A percentile compares a stretch with the other conserved stretches of the same genome.
Evolutionary conservation across 345 rosid species (phyloP).

Genomic region (Eucalyptus fibrosa): DNA sequence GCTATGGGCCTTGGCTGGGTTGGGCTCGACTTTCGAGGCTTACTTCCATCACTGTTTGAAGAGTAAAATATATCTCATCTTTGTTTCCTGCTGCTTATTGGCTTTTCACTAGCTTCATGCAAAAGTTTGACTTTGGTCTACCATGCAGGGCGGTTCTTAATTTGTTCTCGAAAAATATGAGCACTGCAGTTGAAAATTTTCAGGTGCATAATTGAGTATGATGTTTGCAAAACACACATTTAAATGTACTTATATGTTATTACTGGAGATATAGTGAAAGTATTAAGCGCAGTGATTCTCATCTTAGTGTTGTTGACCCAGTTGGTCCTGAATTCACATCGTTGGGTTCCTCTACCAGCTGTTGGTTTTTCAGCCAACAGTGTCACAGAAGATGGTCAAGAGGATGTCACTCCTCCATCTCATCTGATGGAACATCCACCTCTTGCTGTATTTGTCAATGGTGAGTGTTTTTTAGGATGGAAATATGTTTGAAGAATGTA

Average conservation of each 20-base stretch:
- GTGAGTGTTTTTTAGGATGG: constrained; percentile 16
- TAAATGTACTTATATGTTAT: neutral
- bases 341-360: constrained; percentile 92
- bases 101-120: neutral
- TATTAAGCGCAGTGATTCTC: neutral
- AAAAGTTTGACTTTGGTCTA: neutral
- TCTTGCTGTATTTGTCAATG: constrained; percentile 89
- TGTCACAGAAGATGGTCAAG: constrained; percentile 53
- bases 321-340: constrained; percentile 96
- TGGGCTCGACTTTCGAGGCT: constrained; percentile 90
- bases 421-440: constrained; percentile 98
- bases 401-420: constrained; percentile 91
- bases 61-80: constrained; percentile 34
- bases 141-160: constrained; percentile 76
- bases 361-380: constrained; percentile 70
- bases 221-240: neutral
- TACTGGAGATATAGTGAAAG: neutral
- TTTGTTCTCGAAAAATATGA: constrained; percentile 81
- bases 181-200: constrained; percentile 76
- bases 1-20: constrained; percentile 98
- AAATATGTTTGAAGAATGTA: neutral
- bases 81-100: neutral
- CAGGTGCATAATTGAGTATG: constrained; percentile 30
- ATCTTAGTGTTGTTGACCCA: constrained; percentile 17
- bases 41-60: constrained; percentile 91